Evolutionary conservation across 2,329 filamentous ascomycete species (phyloP).

Genomic region (Amauroascus verrucosus): DNA sequence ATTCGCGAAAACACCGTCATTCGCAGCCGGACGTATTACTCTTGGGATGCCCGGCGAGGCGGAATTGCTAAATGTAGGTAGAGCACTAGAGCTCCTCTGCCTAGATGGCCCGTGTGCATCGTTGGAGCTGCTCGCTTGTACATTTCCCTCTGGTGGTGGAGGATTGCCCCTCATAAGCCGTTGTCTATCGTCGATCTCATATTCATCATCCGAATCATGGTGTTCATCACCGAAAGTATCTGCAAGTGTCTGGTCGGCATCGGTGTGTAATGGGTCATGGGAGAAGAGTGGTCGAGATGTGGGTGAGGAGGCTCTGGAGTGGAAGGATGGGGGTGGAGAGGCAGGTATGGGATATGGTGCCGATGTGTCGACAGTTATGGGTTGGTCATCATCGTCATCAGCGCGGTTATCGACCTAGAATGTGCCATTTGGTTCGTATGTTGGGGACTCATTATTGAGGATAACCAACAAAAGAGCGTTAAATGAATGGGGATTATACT

Average conservation of each 20-base stretch:
- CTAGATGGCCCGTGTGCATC: neutral
- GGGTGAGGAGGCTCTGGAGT: constrained; percentile 66
- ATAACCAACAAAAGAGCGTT: too few species aligned
- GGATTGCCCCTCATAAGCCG: constrained; percentile 65
- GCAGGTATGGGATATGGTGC: constrained; percentile 26
- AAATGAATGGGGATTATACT: too few species aligned
- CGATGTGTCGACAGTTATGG: constrained; percentile 24
- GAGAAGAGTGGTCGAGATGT: constrained; percentile 44
- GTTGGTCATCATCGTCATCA: constrained; percentile 30
- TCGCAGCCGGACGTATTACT: constrained; percentile 44
- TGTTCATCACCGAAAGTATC: constrained; percentile 85
- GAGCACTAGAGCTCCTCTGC: neutral
- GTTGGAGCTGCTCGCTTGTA: neutral
- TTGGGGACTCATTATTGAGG: too few species aligned
- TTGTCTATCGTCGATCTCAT: constrained; percentile 71
- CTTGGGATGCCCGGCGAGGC: constrained; percentile 18
- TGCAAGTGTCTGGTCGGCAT: constrained; percentile 70
- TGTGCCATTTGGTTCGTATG: constrained; percentile 9
- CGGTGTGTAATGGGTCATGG: constrained; percentile 41
- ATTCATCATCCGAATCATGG: constrained; percentile 58
- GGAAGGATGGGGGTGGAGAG: constrained; percentile 64
- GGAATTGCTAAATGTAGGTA: constrained; percentile 1
- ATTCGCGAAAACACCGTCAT: constrained; percentile 95
- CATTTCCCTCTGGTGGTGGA: constrained; percentile 14
- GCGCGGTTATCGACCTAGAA: constrained; percentile 36